Evolutionary conservation across 139 green algal species (phyloP).

Genomic region (Yamagishiella unicocca): DNA sequence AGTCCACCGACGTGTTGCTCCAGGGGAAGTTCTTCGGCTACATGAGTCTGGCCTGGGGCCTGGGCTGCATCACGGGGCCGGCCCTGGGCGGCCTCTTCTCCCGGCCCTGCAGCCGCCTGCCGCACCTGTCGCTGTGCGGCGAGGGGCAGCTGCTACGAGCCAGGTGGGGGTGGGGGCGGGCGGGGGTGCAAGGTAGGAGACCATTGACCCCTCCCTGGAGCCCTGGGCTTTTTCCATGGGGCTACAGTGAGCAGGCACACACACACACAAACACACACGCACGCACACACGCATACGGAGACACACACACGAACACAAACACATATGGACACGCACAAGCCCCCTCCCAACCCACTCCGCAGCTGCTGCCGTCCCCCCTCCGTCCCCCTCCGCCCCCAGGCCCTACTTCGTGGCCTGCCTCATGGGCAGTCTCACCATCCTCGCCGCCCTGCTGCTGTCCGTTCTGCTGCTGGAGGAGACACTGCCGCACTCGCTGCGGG

Average conservation of each 20-base stretch:
- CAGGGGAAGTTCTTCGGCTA: conserved; percentile 60
- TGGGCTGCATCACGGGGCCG: conserved; percentile 63
- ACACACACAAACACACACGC: no score
- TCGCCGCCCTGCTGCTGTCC: conserved; percentile 24
- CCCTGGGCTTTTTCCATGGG: no score
- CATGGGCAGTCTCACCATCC: conserved; percentile 48
- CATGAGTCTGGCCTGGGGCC: conserved; percentile 60
- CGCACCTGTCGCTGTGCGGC: conserved; percentile 37
- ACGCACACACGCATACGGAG: no score
- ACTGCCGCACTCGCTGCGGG: conserved; percentile 39
- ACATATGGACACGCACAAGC: no score
- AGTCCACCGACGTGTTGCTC: conserved; percentile 2
- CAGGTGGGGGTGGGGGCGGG: not conserved
- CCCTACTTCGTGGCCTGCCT: conserved; percentile 79
- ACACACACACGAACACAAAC: no score
- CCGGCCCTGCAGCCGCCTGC: conserved; percentile 49
- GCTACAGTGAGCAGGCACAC: no score
- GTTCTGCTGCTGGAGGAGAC: conserved; percentile 72
- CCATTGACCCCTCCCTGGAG: no score
- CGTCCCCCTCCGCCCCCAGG: conserved; percentile 42
- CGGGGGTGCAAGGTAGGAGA: no score
- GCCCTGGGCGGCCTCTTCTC: conserved; percentile 54
- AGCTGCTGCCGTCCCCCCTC: no score
- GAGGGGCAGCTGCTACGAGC: not conserved
- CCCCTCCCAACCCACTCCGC: no score